Percentiles rank a stretch among this genome's conserved stretches.
These are phyloP conservation scores for Phalaenopsis hybrid DNA, from an alignment of 116 monocot genomes.

Conservation along the genomic window DNA sequence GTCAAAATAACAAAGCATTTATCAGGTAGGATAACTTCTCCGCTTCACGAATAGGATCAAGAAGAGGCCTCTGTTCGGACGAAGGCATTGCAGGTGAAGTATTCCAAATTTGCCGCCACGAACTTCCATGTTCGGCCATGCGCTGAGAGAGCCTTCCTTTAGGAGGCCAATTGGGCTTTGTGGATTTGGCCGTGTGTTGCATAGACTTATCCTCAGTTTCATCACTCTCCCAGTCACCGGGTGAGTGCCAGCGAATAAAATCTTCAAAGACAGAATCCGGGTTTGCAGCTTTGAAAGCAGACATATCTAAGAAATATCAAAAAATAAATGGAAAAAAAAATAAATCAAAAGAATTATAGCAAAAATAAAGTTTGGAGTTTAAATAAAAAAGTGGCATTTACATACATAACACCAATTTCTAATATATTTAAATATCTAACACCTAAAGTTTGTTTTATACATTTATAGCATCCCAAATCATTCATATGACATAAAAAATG, in stretches of 20 bases:
- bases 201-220: constrained; percentile 18
- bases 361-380: not conserved
- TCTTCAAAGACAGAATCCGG: constrained; percentile 96
- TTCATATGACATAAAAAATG: no score
- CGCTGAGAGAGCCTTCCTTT: constrained; percentile 76
- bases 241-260: constrained; percentile 98
- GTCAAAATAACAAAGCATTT: not conserved
- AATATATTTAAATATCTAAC: no score
- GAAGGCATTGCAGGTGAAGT: constrained; percentile 62
- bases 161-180: constrained; percentile 58
- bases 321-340: not conserved
- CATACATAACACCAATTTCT: no score
- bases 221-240: constrained; percentile 83
- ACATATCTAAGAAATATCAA: constrained; percentile 65
- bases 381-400: no score
- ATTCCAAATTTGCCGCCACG: constrained; percentile 90
- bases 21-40: constrained; percentile 55
- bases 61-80: constrained; percentile 73
- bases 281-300: constrained; percentile 98
- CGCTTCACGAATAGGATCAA: constrained; percentile 88
- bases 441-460: no score
- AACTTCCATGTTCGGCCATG: constrained; percentile 85
- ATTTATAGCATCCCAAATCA: no score
- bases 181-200: constrained; percentile 4
- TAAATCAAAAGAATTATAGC: not conserved